Percentiles rank a stretch among this genome's conserved stretches.
These are phyloP conservation scores for Trichomonas tenax DNA, from an alignment of 208 protist genomes.

Conservation along the genomic window DNA sequence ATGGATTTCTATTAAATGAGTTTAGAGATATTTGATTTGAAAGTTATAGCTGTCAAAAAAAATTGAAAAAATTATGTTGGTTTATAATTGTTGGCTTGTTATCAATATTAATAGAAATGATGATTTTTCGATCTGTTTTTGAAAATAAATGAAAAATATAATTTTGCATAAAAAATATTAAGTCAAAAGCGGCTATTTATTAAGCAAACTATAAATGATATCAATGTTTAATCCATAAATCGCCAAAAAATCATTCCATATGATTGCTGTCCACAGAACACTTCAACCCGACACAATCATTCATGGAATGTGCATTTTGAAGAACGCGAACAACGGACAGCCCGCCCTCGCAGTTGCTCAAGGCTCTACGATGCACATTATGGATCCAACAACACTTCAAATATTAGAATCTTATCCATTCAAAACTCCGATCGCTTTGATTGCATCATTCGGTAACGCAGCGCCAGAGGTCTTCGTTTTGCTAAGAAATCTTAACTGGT, in stretches of 20 bases:
- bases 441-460: neutral
- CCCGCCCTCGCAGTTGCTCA: neutral
- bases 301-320: neutral
- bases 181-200: too few relatives aligned
- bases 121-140: too few relatives aligned
- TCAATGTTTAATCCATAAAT: too few relatives aligned
- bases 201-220: too few relatives aligned
- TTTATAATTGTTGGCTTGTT: too few relatives aligned
- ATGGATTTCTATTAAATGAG: too few relatives aligned
- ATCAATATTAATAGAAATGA: too few relatives aligned
- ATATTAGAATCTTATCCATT: conserved; percentile 3
- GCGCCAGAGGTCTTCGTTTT: neutral
- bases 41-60: too few relatives aligned
- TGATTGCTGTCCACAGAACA: neutral
- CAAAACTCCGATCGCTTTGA: neutral
- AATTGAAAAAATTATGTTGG: too few relatives aligned
- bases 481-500: neutral
- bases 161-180: too few relatives aligned
- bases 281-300: neutral
- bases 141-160: too few relatives aligned
- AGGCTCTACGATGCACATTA: neutral
- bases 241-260: neutral
- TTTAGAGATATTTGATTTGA: too few relatives aligned
- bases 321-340: neutral
- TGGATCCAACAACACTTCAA: neutral